Percentiles rank a stretch among this genome's conserved stretches.
These are phyloP conservation scores for Mycosarcoma mackinlayi DNA, from an alignment of 1,284 basidiomycete species.

Conservation along the genomic window DNA sequence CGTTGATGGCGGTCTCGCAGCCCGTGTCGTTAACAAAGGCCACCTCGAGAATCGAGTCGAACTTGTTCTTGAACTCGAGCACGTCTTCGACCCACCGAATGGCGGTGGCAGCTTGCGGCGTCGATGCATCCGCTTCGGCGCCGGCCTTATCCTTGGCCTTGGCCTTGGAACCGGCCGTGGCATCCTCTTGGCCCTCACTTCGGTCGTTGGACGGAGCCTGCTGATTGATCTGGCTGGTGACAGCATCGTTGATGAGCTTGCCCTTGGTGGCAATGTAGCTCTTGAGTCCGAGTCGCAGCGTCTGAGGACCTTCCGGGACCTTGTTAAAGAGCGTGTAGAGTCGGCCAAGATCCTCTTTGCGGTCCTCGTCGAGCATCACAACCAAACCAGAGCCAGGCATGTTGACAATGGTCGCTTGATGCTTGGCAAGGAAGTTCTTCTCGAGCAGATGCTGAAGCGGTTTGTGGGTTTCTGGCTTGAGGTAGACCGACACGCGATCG, in stretches of 20 bases:
- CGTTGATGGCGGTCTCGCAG: slow-evolving; percentile 82
- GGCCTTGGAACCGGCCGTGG: slow-evolving; percentile 14
- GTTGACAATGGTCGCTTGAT: slow-evolving; percentile 79
- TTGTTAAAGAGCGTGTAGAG: slow-evolving; percentile 82
- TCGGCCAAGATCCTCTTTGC: slow-evolving; percentile 80
- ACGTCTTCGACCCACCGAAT: slow-evolving; percentile 95
- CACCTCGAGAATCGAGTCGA: slow-evolving; percentile 79
- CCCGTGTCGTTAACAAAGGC: slow-evolving; percentile 82
- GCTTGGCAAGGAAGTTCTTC: slow-evolving; percentile 79
- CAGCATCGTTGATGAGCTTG: slow-evolving; percentile 79
- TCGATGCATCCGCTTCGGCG: slow-evolving; percentile 31
- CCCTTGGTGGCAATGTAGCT: slow-evolving; percentile 82
- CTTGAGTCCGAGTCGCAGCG: slow-evolving; percentile 78
- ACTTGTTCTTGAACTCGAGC: slow-evolving; percentile 88
- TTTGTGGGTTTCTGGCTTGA: slow-evolving; percentile 79
- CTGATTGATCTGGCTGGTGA: slow-evolving; percentile 18
- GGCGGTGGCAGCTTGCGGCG: slow-evolving; percentile 72
- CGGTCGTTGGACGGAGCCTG: slow-evolving; percentile 23
- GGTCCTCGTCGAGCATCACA: slow-evolving; percentile 85
- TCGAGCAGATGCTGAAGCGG: slow-evolving; percentile 82
- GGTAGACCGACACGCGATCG: slow-evolving; percentile 87
- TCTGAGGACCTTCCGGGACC: slow-evolving; percentile 75
- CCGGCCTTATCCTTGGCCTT: slow-evolving; percentile 20
- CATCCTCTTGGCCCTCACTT: slow-evolving; percentile 8
- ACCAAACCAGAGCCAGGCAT: slow-evolving; percentile 89